Evolutionary conservation across 805 yeast species (phyloP), one percentile per base, ranked within the genome.

Genomic region (Ogataea chonburiensis): DNA sequence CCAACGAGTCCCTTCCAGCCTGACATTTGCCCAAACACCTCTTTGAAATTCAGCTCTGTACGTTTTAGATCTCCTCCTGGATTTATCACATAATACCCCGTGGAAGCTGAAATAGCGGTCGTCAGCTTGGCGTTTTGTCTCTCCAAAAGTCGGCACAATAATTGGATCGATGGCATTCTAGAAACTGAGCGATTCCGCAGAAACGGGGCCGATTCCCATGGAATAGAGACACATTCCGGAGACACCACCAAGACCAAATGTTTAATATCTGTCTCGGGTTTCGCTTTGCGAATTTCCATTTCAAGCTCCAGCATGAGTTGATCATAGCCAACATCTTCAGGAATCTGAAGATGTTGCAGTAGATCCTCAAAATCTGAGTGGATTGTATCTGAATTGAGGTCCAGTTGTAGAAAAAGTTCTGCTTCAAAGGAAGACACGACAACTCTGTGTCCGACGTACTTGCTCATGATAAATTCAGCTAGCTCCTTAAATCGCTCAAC

Each of bases 161-260:
- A 49, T 1, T 58, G 52, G 10, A 79, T 38, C 0, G 95, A 82
- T 0, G 96, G 95, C 58, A 88, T 71, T 45, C 98, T 66, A 0
- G 94, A 75, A 0, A 84, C 71, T 0, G 95, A 78, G 30, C 60
- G 63, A 0, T 55, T 53, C 33, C 74, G 58, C 37, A 89, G 55
- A 28, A 71, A 68, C 0, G 78, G 71, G 20, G 89, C 53, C 1
- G 87, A 79, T 52, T 93, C 99, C 98, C 98, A 93, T 0, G 98
- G 98, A 20, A 93, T 66, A 13, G 58, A 55, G n/a, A 75, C 73
- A 46, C 94, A 80, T 6, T 64, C 61, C 32, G 79, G 70, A 17
- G 89, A 81, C 3, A 86, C 75, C 3, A 93, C 64, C 31, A 93
- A 61, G 2, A 91, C 78, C 0, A 81, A 63, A 56, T 89, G 96